Percentiles rank a stretch among this genome's conserved stretches.
Evolutionary conservation across 2,329 filamentous ascomycete species (phyloP).

Genomic region (Colletotrichum agaves): DNA sequence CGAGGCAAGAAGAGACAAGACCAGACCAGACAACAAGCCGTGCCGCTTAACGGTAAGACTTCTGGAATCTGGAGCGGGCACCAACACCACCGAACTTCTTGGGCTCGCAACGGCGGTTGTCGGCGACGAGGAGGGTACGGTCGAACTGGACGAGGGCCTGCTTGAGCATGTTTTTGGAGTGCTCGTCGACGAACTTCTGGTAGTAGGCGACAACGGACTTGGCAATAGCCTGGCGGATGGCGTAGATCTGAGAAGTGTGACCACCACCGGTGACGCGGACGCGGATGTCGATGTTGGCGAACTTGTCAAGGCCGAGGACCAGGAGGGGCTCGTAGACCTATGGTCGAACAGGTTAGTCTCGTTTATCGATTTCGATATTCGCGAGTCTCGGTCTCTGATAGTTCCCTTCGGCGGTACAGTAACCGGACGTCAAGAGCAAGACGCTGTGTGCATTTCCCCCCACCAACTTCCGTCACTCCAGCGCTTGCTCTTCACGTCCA

Average conservation of each 20-base stretch:
- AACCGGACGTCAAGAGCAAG: slow-evolving; percentile 1
- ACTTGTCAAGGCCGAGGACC: slow-evolving; percentile 97
- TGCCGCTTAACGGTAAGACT: slow-evolving; percentile 91
- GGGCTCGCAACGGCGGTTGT: slow-evolving; percentile 99
- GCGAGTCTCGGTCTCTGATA: neutral
- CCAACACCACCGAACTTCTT: slow-evolving; percentile 97
- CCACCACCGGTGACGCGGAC: slow-evolving; percentile 97
- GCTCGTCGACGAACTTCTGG: slow-evolving; percentile 99
- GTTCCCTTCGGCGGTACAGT: neutral
- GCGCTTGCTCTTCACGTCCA: slow-evolving; percentile 12
- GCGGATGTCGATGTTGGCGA: slow-evolving; percentile 95
- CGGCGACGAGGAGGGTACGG: slow-evolving; percentile 96
- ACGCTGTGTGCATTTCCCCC: neutral
- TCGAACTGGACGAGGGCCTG: slow-evolving; percentile 95
- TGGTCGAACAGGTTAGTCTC: slow-evolving; percentile 24
- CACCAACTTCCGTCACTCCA: neutral
- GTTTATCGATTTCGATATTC: neutral
- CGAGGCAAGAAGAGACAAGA: slow-evolving; percentile 20
- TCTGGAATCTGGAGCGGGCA: slow-evolving; percentile 97
- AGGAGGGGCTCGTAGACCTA: slow-evolving; percentile 98
- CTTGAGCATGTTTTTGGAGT: slow-evolving; percentile 99
- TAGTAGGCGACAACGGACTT: slow-evolving; percentile 95
- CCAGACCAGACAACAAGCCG: slow-evolving; percentile 34
- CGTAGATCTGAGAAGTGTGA: slow-evolving; percentile 97
- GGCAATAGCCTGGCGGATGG: slow-evolving; percentile 98